Percentiles rank a stretch among this genome's conserved stretches.
Conservation (phyloP, 306 rosid genomes). For the Lablab purpureus region DNA sequence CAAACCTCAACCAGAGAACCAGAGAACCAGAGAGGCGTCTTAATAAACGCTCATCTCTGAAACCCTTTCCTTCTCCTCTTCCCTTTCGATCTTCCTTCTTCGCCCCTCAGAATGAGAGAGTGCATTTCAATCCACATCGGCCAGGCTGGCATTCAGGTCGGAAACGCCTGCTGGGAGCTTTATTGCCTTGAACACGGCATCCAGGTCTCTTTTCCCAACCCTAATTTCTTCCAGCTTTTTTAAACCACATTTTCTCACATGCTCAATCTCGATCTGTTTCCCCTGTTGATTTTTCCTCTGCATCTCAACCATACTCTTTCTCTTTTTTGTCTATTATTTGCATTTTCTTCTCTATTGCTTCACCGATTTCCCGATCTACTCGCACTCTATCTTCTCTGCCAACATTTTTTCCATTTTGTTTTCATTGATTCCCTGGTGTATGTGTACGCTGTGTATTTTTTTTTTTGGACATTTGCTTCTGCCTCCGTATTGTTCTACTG, state of each 20-base stretch:
- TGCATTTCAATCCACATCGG: conserved; percentile 73
- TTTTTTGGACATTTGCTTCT: neutral
- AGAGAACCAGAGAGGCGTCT: conserved; percentile 55
- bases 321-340: neutral
- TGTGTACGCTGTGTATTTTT: neutral
- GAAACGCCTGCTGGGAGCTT: conserved; percentile 76
- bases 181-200: conserved; percentile 68
- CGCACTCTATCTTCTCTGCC: neutral
- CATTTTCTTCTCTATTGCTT: neutral
- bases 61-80: neutral
- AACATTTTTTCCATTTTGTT: neutral
- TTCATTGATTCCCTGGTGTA: neutral
- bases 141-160: conserved; percentile 77
- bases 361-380: neutral
- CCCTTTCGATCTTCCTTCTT: neutral
- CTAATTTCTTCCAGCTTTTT: neutral
- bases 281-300: neutral
- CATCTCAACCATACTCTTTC: neutral
- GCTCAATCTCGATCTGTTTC: neutral
- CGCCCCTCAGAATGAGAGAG: conserved; percentile 47
- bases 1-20: neutral
- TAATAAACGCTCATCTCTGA: conserved; percentile 58
- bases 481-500: neutral
- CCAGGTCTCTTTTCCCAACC: conserved; percentile 47
- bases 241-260: neutral